Base-by-base conservation (phyloP, 495 filamentous ascomycete genomes). In the Xylaria intraflava region DNA sequence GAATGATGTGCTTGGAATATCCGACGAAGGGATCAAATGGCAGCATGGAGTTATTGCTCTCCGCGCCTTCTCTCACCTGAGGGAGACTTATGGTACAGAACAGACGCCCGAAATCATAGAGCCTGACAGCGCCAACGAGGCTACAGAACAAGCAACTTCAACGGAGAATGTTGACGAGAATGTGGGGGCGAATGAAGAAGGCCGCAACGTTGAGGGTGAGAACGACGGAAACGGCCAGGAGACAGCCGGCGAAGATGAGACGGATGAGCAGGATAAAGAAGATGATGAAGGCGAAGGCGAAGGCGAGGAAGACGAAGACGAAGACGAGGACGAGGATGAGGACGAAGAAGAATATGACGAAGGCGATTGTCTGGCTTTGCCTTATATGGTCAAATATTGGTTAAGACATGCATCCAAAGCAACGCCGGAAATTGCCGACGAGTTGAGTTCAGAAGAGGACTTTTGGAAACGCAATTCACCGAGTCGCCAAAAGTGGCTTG, bases 351-450 rank as follows among this genome's bases (percentile, higher is more conserved):
- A 62, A 0, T 56, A 60, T 0, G 51, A 56, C 1, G 51, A 53
- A 1, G 49, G 45, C 17, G 24, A 48, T 16, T 40, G 12, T 2
- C 12, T 31, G 3, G 51, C 51, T 47, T 42, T 48, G 22, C 62
- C 59, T 14, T 71, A 71, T 24, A 59, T 66, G 9, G 59, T 69
- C 43, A 71, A 71, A 47, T 45, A 71, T 43, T 71, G 69, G 69
- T 60, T 71, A 17, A 59, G 61, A 23, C 69, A 71, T 36, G 69
- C 64, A 2, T 64, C 64, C 31, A 63, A 71, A 17, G 68, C 69
- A 19, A 71, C 69, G 9, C 62, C 46, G 16, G 69, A 71, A 35
- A 65, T 71, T 30, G 67, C 62, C 9, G 65, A 71, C 16, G 59
- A 65, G 31, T 51, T 71, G 23, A 67, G 64, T 42, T 23, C 61